Percentiles rank a stretch among this genome's conserved stretches.
These are phyloP conservation scores for Volutella citrinella DNA, from an alignment of 2,329 filamentous ascomycete species.

Conservation along the genomic window DNA sequence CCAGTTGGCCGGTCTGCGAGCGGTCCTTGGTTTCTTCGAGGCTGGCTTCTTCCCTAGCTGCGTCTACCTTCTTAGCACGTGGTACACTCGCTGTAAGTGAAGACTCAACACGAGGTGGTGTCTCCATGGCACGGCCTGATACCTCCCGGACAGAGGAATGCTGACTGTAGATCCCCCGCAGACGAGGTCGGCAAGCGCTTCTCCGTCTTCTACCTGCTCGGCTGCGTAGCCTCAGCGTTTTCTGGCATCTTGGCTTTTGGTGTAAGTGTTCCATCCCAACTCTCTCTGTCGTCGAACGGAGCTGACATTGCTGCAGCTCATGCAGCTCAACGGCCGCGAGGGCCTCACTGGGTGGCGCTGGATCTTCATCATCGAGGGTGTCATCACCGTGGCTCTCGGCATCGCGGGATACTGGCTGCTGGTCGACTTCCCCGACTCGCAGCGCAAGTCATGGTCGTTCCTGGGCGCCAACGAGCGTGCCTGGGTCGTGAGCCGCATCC, in stretches of 20 bases:
- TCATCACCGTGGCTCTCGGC: slow-evolving; percentile 53
- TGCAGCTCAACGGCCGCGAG: slow-evolving; percentile 58
- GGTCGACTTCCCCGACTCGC: slow-evolving; percentile 62
- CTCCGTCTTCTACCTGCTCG: slow-evolving; percentile 66
- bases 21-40: slow-evolving; percentile 63
- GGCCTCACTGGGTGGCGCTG: slow-evolving; percentile 61
- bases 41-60: slow-evolving; percentile 70
- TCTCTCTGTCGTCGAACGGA: not conserved
- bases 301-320: slow-evolving; percentile 39
- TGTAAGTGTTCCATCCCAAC: slow-evolving; percentile 36
- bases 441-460: slow-evolving; percentile 50
- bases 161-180: slow-evolving; percentile 17
- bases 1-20: slow-evolving; percentile 51
- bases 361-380: slow-evolving; percentile 60
- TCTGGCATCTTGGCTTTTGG: slow-evolving; percentile 69
- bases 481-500: slow-evolving; percentile 53
- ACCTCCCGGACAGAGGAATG: not conserved
- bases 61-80: slow-evolving; percentile 70
- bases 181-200: slow-evolving; percentile 70
- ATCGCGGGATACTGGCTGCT: slow-evolving; percentile 53
- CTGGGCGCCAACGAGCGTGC: slow-evolving; percentile 47
- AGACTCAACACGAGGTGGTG: too few relatives aligned
- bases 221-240: slow-evolving; percentile 63
- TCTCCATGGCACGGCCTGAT: not conserved
- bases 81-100: slow-evolving; percentile 63